A percentile compares a stretch with the other conserved stretches of the same genome.
Conservation (phyloP, 805 yeast species). For the Candida chauliodis region DNA sequence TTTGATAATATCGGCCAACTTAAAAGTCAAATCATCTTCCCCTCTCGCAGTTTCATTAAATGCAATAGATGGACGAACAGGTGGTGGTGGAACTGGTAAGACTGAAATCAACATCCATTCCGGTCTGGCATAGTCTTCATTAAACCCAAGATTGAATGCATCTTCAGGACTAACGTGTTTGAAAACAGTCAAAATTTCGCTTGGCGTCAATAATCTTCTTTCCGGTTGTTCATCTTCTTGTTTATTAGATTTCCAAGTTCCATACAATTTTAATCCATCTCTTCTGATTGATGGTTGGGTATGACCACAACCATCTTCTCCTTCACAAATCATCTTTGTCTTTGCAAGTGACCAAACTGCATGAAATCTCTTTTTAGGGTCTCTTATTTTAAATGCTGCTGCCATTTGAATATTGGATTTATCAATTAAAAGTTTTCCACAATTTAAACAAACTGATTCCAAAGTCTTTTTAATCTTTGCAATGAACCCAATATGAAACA, state of each 20-base stretch:
- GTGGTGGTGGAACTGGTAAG: constrained; percentile 99
- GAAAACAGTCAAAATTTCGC: constrained; percentile 87
- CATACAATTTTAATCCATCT: constrained; percentile 94
- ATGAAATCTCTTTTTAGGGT: constrained; percentile 92
- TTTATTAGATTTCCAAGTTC: constrained; percentile 95
- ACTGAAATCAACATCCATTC: constrained; percentile 98
- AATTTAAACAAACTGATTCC: constrained; percentile 97
- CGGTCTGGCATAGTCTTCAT: constrained; percentile 95
- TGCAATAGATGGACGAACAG: constrained; percentile 97
- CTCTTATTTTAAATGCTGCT: constrained; percentile 82
- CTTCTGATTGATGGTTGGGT: constrained; percentile 92
- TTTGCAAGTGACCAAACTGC: constrained; percentile 95
- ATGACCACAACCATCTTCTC: constrained; percentile 91
- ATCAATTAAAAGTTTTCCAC: constrained; percentile 90
- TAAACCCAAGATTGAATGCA: constrained; percentile 78
- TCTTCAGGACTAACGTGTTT: constrained; percentile 88
- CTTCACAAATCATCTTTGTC: constrained; percentile 90
- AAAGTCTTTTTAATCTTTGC: constrained; percentile 91
- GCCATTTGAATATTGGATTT: constrained; percentile 80
- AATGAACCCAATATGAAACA: constrained; percentile 96
- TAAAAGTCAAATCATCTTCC: constrained; percentile 97
- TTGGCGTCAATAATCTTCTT: constrained; percentile 79
- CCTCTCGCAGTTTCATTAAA: constrained; percentile 98
- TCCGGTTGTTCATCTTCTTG: constrained; percentile 91
- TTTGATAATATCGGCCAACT: constrained; percentile 92